Evolutionary conservation across 768 basidiomycete species (phyloP).

Genomic region (Coprinopsis sp.): DNA sequence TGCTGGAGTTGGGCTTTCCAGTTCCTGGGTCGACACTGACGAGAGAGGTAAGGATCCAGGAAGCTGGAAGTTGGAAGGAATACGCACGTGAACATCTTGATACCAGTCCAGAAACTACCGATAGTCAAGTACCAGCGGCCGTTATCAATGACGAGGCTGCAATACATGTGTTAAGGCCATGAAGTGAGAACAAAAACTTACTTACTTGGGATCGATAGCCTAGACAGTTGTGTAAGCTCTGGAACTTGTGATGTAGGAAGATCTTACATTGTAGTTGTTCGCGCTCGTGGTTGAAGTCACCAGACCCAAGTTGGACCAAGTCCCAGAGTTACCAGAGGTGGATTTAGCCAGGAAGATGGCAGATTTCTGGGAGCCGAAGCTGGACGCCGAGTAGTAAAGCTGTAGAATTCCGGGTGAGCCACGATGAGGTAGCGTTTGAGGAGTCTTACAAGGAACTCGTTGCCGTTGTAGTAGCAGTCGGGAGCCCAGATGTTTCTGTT

Average conservation of each 20-base stretch:
- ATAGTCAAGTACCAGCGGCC: slow-evolving; percentile 46
- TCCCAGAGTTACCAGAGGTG: slow-evolving; percentile 41
- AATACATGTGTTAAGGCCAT: background rate
- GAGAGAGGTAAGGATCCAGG: background rate
- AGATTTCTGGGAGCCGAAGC: slow-evolving; percentile 50
- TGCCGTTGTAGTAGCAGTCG: slow-evolving; percentile 30
- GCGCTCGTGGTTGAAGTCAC: slow-evolving; percentile 38
- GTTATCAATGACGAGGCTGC: slow-evolving; percentile 25
- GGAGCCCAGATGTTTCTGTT: slow-evolving; percentile 36
- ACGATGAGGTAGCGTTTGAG: background rate
- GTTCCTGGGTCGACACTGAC: slow-evolving; percentile 34
- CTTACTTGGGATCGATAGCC: slow-evolving; percentile 55
- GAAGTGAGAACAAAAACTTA: no score
- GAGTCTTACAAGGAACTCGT: slow-evolving; percentile 24
- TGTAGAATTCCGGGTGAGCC: slow-evolving; percentile 15
- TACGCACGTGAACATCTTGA: slow-evolving; percentile 35
- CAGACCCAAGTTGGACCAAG: slow-evolving; percentile 43
- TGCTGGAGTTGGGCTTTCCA: slow-evolving; percentile 34
- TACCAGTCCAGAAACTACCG: slow-evolving; percentile 56
- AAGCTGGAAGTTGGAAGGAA: background rate
- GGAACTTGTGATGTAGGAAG: background rate
- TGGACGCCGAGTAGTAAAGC: slow-evolving; percentile 53
- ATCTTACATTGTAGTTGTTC: slow-evolving; percentile 38
- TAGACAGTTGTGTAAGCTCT: slow-evolving; percentile 12
- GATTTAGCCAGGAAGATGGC: slow-evolving; percentile 54